Base-by-base conservation (phyloP, 2,329 filamentous ascomycete species). In the Diatrype stigma region DNA sequence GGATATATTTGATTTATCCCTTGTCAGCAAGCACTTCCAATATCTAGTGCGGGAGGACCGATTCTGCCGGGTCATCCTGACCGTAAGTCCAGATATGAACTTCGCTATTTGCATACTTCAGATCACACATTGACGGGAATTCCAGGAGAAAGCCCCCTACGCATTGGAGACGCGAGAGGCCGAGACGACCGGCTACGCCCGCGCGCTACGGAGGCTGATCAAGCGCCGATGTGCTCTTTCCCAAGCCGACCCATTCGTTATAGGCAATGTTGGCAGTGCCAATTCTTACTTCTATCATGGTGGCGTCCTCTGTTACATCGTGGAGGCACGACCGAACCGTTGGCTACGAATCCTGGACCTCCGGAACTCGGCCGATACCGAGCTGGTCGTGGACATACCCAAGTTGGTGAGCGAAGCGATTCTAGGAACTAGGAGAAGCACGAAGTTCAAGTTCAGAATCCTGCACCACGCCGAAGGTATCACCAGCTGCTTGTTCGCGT, bases 251-350 rank as follows among this genome's bases (percentile, higher is more conserved):
- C 88, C 88, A 0, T 90, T 82, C 62, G 75, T 80, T 0, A 78
- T 79, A 16, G 78, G 77, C 2, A 70, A 84, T 0, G 62, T 90
- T 30, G 86, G 78, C 3, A 71, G 81, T 48, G 84, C 78, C 3
- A 77, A 82, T 22, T 73, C 75, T 3, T 89, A 85, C 65, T 65
- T 84, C 2, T 90, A 87, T 63, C 71, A 73, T 17, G 75, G 82
- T 51, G 85, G 87, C 6, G 73, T 81, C 11, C 69, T 91, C 16
- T 89, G 85, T 58, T 86, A 90, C 61, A 76, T 80, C 11, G n/a
- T 63, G 74, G 38, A 73, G 76, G 47, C 67, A 70, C 45, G 70
- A 67, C 56, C 40, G 52, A 60, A 34, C 47, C 63, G 53, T 11
- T 60, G 63, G 46, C 72, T 91, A 23, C 78, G 80, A 3, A 65